Base-by-base conservation (phyloP, 1,284 basidiomycete species). In the Rugosomyces carneus region DNA sequence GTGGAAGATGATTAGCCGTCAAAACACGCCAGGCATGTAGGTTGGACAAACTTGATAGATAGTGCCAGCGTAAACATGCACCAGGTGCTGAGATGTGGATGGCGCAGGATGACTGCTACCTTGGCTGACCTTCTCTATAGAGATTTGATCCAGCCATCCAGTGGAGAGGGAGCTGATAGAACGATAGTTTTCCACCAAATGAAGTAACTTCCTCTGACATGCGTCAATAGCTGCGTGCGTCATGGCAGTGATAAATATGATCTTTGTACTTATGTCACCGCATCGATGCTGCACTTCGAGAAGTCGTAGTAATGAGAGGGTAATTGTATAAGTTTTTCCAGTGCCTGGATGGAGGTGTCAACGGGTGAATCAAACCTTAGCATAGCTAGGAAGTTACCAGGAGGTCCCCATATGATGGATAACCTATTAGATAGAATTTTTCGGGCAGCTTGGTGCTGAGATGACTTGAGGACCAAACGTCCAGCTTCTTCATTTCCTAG, bases 141-240 rank as follows among this genome's bases (percentile, higher is more conserved):
- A 47, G 11, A 74, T 55, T 32, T 65, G 58, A 11, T 67, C 56
- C 4, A 75, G 53, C 73, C 73, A 76, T 24, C 58, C 57, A 4
- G 54, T 60, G 3, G 65, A 61, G 18, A 71, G 50, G 5, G 58
- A 57, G 0, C 64, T 59, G 19, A 73, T 67, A 1, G 57, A 51
- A n/a, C 56, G 59, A 50, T 75, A 72, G 31, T 61, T 59, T 7
- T 60, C 54, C 37, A 64, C 66, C 5, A 76, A 57, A 27, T 60
- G 52, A 2, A 51, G 42, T 21, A 75, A 53, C 50, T 73, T 74
- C 40, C 55, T 63, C 37, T 68, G 52, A 40, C 68, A 69, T 1
- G 73, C 73, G 38, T 71, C 67, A 38, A 76, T 75, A 4, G 73
- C 73, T 4, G 72, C 72, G 52, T 76, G 71, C 0, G 73, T 75